phyloP scores from a whole-genome alignment of 208 protist species.

The Kentomonas sorsogonicus region DNA sequence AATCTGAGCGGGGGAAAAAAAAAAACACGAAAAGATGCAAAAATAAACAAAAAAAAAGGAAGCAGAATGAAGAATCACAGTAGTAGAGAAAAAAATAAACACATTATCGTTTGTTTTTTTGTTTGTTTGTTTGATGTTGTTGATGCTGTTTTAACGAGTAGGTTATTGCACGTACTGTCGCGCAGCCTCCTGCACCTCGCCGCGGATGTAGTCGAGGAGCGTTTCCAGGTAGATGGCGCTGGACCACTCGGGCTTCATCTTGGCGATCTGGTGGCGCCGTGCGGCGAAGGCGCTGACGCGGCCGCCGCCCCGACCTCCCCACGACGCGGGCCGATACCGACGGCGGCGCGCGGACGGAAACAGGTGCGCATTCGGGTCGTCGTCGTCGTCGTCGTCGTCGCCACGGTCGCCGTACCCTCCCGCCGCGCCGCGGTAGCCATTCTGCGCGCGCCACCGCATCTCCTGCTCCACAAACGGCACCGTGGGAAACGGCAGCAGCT shows the following conservation, averaged over 20 bases:
- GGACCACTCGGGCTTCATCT: conserved; percentile 42
- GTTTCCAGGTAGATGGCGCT: conserved; percentile 57
- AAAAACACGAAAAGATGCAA: not conserved
- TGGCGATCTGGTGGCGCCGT: no score
- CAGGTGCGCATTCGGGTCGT: conserved; percentile 39
- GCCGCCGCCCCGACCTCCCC: conserved; percentile 20
- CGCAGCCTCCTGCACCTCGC: conserved; percentile 13
- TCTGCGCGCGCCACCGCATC: no score
- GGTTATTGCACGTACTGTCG: conserved; percentile 24
- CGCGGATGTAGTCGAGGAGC: conserved; percentile 30
- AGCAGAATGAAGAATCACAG: conserved; percentile 5
- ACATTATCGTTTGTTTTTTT: not conserved
- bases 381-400: conserved; percentile 2
- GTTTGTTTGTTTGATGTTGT: conserved; percentile 5
- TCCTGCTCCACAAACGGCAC: conserved; percentile 40
- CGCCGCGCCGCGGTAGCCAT: no score
- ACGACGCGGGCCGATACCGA: no score
- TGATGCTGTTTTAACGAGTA: conserved; percentile 1
- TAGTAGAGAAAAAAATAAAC: not conserved
- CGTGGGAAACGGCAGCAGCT: conserved; percentile 58
- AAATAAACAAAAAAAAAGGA: not conserved
- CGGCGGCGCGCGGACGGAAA: no score
- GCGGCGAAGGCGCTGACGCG: conserved; percentile 17
- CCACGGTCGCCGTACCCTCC: conserved; percentile 19
- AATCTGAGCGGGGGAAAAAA: not conserved